These are phyloP conservation scores for Xanthoceras sorbifolium DNA, from an alignment of 345 rosid genomes.

Conservation along the genomic window DNA sequence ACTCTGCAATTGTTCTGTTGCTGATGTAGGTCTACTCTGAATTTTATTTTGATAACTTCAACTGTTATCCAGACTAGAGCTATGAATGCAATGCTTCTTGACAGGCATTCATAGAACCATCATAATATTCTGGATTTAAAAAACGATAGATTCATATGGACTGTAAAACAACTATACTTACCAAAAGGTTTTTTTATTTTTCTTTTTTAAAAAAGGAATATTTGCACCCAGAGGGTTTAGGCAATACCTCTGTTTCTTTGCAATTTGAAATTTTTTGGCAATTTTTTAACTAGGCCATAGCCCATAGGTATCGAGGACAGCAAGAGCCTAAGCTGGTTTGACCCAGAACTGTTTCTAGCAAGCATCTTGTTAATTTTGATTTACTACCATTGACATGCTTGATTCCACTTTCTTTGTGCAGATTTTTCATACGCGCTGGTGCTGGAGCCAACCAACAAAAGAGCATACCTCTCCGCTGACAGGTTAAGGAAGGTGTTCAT, in stretches of 20 bases:
- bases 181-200: neutral
- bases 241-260: neutral
- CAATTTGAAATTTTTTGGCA: neutral
- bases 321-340: neutral
- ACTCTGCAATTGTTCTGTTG: neutral
- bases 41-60: neutral
- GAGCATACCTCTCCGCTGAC: slow-evolving; percentile 77
- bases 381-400: neutral
- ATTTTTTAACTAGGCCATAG: neutral
- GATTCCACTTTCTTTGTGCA: slow-evolving; percentile 34
- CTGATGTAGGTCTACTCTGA: neutral
- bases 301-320: neutral
- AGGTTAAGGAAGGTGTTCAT: slow-evolving; percentile 65
- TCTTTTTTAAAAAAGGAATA: too few relatives aligned
- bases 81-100: neutral
- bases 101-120: neutral
- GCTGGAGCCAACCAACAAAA: slow-evolving; percentile 93
- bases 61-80: too few relatives aligned
- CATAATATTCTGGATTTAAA: neutral
- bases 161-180: neutral
- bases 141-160: neutral
- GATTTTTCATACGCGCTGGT: slow-evolving; percentile 85
- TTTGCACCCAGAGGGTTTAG: neutral
- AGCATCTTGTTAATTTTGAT: neutral
- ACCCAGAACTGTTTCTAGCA: neutral